Percentiles rank a stretch among this genome's conserved stretches.
Evolutionary conservation across 2,329 filamentous ascomycete species (phyloP).

Genomic region (Rhynchosporium secalis): DNA sequence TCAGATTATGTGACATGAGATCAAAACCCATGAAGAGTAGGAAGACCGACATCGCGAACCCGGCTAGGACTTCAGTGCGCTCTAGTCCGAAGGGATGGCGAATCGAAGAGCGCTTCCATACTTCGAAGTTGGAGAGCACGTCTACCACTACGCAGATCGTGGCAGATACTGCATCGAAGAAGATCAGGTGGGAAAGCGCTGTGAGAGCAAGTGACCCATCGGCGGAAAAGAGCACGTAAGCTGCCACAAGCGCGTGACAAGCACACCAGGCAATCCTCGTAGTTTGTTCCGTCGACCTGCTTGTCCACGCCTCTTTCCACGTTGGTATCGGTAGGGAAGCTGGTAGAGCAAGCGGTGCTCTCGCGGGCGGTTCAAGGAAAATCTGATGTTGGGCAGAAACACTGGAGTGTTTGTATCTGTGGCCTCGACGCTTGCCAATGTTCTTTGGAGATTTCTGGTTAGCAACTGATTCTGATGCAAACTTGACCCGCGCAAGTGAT

Average conservation of each 20-base stretch:
- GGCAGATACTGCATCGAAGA: slow-evolving; percentile 93
- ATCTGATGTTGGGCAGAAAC: slow-evolving; percentile 88
- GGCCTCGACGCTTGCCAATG: slow-evolving; percentile 86
- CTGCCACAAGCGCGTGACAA: slow-evolving; percentile 81
- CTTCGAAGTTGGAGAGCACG: slow-evolving; percentile 93
- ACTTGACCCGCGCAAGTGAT: slow-evolving; percentile 9
- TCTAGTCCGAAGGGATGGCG: slow-evolving; percentile 93
- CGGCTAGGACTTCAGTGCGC: slow-evolving; percentile 88
- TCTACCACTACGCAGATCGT: slow-evolving; percentile 90
- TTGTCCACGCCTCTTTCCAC: slow-evolving; percentile 79
- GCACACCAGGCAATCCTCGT: slow-evolving; percentile 84
- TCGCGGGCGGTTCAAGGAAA: slow-evolving; percentile 85
- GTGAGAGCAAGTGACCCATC: slow-evolving; percentile 88
- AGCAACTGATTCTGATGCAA: slow-evolving; percentile 27
- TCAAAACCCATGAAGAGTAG: slow-evolving; percentile 98
- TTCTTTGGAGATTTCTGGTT: slow-evolving; percentile 54
- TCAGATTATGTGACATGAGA: slow-evolving; percentile 87
- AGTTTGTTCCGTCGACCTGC: slow-evolving; percentile 87
- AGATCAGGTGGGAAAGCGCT: slow-evolving; percentile 86
- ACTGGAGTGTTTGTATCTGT: slow-evolving; percentile 97
- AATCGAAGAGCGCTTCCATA: slow-evolving; percentile 91
- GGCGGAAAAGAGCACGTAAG: slow-evolving; percentile 81
- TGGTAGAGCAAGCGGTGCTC: slow-evolving; percentile 84
- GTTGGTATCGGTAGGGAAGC: slow-evolving; percentile 92
- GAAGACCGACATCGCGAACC: slow-evolving; percentile 94